phyloP scores from a whole-genome alignment of 1,284 basidiomycete species.

The Jaminaea rosea region DNA sequence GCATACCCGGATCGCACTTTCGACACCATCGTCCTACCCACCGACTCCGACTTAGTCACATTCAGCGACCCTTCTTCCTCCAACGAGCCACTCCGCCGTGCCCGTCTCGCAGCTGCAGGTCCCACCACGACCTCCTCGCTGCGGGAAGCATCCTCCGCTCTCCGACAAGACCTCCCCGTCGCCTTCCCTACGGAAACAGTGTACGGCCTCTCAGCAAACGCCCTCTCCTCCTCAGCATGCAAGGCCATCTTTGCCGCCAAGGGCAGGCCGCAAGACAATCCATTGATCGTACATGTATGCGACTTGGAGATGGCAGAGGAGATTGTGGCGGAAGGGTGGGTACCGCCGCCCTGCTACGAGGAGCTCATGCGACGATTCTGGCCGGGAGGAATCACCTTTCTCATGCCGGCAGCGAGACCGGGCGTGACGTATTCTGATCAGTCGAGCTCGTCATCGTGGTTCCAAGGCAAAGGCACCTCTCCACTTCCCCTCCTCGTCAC shows the following conservation, averaged over 20 bases:
- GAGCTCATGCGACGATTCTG: slow-evolving; percentile 67
- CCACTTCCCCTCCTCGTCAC: slow-evolving; percentile 50
- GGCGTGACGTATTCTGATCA: too few species aligned
- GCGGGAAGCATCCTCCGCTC: slow-evolving; percentile 30
- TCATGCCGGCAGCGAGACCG: slow-evolving; percentile 59
- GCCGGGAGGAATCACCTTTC: slow-evolving; percentile 86
- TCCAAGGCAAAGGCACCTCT: neutral
- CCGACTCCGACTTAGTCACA: slow-evolving; percentile 8
- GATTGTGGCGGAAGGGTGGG: slow-evolving; percentile 51
- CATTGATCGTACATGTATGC: slow-evolving; percentile 92
- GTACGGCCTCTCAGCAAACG: slow-evolving; percentile 86
- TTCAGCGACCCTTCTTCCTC: slow-evolving; percentile 7
- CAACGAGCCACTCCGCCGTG: slow-evolving; percentile 11
- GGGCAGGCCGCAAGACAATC: slow-evolving; percentile 88
- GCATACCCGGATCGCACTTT: slow-evolving; percentile 22
- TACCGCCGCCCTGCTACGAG: slow-evolving; percentile 14
- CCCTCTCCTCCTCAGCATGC: slow-evolving; percentile 54
- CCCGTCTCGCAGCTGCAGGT: slow-evolving; percentile 12
- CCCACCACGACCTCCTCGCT: slow-evolving; percentile 22
- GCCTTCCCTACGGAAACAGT: slow-evolving; percentile 98
- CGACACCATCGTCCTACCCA: slow-evolving; percentile 14
- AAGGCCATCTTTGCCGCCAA: slow-evolving; percentile 83
- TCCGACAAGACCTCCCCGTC: slow-evolving; percentile 51
- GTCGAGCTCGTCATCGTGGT: neutral
- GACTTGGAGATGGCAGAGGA: slow-evolving; percentile 64